These are phyloP conservation scores for Phytophthora tubulina DNA, from an alignment of 352 stramenopile species.

Conservation along the genomic window DNA sequence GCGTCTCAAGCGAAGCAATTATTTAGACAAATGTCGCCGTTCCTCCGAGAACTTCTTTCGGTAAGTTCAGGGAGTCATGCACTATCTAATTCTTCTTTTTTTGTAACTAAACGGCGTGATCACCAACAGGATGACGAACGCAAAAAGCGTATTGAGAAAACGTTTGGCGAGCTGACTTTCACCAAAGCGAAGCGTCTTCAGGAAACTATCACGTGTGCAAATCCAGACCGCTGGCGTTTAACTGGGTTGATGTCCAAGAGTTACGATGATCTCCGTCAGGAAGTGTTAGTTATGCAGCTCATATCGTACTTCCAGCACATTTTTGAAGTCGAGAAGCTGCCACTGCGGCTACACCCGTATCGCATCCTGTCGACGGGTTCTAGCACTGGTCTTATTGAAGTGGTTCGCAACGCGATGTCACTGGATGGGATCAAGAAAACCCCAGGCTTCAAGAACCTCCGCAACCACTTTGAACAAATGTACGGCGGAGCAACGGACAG, in stretches of 20 bases:
- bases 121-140: conserved; percentile 43
- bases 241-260: conserved; percentile 96
- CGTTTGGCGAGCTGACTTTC: conserved; percentile 79
- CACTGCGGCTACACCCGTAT: conserved; percentile 95
- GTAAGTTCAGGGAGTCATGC: conserved; percentile 20
- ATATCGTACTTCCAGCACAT: conserved; percentile 96
- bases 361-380: conserved; percentile 96
- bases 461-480: conserved; percentile 93
- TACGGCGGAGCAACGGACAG: conserved; percentile 80
- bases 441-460: conserved; percentile 84
- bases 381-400: conserved; percentile 96
- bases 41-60: conserved; percentile 39
- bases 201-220: conserved; percentile 13
- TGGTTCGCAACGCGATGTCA: conserved; percentile 96
- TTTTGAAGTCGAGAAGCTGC: conserved; percentile 92
- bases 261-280: conserved; percentile 97
- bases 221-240: conserved; percentile 52
- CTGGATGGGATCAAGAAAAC: conserved; percentile 97
- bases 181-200: conserved; percentile 56
- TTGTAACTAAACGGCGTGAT: background rate
- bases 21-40: conserved; percentile 27
- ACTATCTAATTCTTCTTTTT: background rate
- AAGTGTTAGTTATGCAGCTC: conserved; percentile 98
- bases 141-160: conserved; percentile 62
- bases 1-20: conserved; percentile 13